Evolutionary conservation across 108 stramenopile species (phyloP), one percentile per base, ranked within the genome.

Genomic region (Bacterosira constricta): DNA sequence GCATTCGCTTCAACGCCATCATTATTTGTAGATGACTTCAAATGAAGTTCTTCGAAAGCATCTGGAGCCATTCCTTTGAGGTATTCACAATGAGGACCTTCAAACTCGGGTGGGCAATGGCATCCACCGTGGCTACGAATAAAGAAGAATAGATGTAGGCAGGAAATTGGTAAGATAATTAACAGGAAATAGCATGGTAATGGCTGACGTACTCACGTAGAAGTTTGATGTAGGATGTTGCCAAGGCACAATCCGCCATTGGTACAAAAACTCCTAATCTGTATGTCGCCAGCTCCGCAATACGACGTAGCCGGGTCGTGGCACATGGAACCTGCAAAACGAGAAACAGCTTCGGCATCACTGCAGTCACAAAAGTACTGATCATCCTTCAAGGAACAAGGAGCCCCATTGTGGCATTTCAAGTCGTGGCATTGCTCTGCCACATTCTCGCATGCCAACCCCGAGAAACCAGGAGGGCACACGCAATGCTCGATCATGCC

Each of bases 81-180:
- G 38, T 71, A 76, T 73, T 89, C 88, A 57, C 88, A 89, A 44
- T 89, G 88, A 8, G 64, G 69, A 9, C 88, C 88, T 70, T 81
- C 63, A 65, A 89, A 89, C 9, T 86, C 73, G 4, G 52, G 45
- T n/a, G 83, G 80, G 34, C 88, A 89, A 32, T 60, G 41, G 79
- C 88, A 89, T 13, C 88, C 88, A 29, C 51, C 30, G 68, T 83
- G 71, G 36, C 80, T 81, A n/a, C n/a, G 47, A 49, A 50, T 25
- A n/a, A 32, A 18, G 27, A 23, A 31, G 46, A 65, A 4, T 12
- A 15, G 18, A 49, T 5, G 1, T 18, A 17, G 13, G 39, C 6
- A 32, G 20, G 1, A 32, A 8, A 4, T 11, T 0, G 13, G 50
- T n/a, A n/a, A n/a, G n/a, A n/a, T n/a, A n/a, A n/a, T n/a, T n/a